These are phyloP conservation scores for Schwanniomyces etchellsii DNA, from an alignment of 1,139 yeast species.

Conservation along the genomic window DNA sequence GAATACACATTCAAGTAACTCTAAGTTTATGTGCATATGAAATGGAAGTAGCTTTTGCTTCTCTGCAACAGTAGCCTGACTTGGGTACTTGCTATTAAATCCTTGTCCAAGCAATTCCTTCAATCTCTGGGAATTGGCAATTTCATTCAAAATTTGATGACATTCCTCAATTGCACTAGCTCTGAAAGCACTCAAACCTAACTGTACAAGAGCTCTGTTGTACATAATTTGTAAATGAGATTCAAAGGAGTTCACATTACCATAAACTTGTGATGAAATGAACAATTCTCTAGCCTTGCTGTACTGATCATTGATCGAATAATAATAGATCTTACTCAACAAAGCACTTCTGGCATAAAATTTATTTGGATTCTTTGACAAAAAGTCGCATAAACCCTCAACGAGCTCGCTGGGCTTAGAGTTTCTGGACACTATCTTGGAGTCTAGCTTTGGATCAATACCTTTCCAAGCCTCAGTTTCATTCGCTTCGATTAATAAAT, in stretches of 20 bases:
- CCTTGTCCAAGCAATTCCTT: constrained; percentile 96
- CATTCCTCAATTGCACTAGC: constrained; percentile 81
- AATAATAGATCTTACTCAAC: constrained; percentile 82
- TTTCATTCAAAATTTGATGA: constrained; percentile 83
- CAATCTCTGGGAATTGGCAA: constrained; percentile 79
- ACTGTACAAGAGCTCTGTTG: constrained; percentile 92
- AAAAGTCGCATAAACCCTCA: constrained; percentile 57
- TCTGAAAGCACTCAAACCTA: constrained; percentile 95
- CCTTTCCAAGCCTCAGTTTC: constrained; percentile 71
- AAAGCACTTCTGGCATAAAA: constrained; percentile 78
- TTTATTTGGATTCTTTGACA: constrained; percentile 62
- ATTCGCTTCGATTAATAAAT: constrained; percentile 59
- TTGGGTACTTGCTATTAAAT: constrained; percentile 61
- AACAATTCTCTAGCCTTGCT: constrained; percentile 83
- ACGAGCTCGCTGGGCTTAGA: constrained; percentile 44
- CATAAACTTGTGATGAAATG: constrained; percentile 77
- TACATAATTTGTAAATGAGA: constrained; percentile 83
- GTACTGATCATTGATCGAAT: constrained; percentile 83
- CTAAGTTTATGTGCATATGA: constrained; percentile 97
- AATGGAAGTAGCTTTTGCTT: constrained; percentile 88
- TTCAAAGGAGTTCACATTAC: constrained; percentile 78
- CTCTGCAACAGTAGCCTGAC: constrained; percentile 53
- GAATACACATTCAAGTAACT: constrained; percentile 89
- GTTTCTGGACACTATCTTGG: constrained; percentile 28
- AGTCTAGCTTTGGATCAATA: constrained; percentile 21